Evolutionary conservation across 1,284 basidiomycete genomes (phyloP), one percentile per base, ranked within the genome.

Genomic region (Heterobasidion annosum): DNA sequence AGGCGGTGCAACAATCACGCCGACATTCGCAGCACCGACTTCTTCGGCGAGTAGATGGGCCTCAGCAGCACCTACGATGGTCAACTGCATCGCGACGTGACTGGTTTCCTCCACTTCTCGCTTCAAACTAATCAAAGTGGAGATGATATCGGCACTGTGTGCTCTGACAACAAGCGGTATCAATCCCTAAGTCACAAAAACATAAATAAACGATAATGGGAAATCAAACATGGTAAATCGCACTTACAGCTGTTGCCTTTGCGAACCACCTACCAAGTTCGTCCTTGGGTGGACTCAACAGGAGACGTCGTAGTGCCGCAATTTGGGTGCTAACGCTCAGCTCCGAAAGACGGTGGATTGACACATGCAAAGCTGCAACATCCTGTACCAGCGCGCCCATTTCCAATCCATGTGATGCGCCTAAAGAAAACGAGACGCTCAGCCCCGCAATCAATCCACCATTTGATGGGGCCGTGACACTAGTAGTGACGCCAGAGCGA

Each of bases 1-100:
- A 1, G 80, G 67, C 2, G 77, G 79, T 0, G 74, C 67, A 19
- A 94, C 69, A 46, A 97, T 78, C 25, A 96, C 84, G 15, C 89
- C 88, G 10, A 95, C 78, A 34, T 80, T 70, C 1, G 85, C 84
- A 48, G 76, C 70, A 0, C 81, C 86, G 13, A 97, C 71, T 60
- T 93, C 83, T 48, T 81, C 72, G 1, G 92, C 91, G 34, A 95
- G 67, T 5, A 89, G 68, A 65, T 91, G 78, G 0, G 89, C 82
- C 66, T 96, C 93, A 0, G 80, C 68, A 0, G 75, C 92, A 8
- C 91, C 88, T 1, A 80, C 70, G 52, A 88, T 77, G 2, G 81
- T 85, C 63, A 89, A 64, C 55, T 72, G 76, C 18, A 88, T 68
- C 1, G 58, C 55, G 2, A 62, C 63, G 6, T 74, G 65, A 1